These are phyloP conservation scores for Sporobolomyces pararoseus DNA, from an alignment of 768 basidiomycete species.

Conservation along the genomic window DNA sequence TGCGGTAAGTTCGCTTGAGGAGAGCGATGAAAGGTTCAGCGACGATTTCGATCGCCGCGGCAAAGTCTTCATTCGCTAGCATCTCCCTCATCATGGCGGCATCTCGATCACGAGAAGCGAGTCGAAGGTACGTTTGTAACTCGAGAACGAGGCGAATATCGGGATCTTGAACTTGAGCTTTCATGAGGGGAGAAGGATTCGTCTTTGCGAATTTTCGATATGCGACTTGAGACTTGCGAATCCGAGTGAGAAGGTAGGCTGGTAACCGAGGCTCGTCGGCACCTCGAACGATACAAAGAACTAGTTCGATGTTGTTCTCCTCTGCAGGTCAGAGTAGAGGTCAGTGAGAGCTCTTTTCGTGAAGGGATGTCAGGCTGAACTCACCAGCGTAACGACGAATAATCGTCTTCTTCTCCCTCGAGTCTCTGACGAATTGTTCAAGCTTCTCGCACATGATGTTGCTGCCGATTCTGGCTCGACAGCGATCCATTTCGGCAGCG, in stretches of 20 bases:
- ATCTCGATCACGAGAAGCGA: constrained; percentile 29
- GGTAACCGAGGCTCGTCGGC: constrained; percentile 38
- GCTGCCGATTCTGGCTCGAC: constrained; percentile 20
- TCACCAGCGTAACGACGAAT: constrained; percentile 30
- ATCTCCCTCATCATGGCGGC: constrained; percentile 23
- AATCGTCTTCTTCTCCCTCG: constrained; percentile 30
- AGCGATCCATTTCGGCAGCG: constrained; percentile 8
- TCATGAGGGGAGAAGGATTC: constrained; percentile 11
- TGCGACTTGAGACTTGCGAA: constrained; percentile 9
- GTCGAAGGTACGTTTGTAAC: constrained; percentile 25
- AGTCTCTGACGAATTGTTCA: constrained; percentile 22
- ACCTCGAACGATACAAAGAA: constrained; percentile 40
- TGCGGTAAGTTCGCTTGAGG: constrained; percentile 23
- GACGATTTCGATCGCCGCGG: constrained; percentile 31
- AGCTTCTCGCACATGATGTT: constrained; percentile 35
- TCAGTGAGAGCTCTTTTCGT: background rate
- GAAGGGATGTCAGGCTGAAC: background rate
- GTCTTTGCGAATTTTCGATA: constrained; percentile 29
- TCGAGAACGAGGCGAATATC: constrained; percentile 41
- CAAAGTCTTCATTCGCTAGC: constrained; percentile 35
- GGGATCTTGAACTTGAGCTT: constrained; percentile 22
- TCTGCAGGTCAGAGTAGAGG: background rate
- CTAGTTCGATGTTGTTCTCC: constrained; percentile 36
- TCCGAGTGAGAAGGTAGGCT: constrained; percentile 25
- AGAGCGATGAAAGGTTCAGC: constrained; percentile 25